Evolutionary conservation across 2,329 filamentous ascomycete species (phyloP), one percentile per base, ranked within the genome.

Genomic region (Periconia digitata): DNA sequence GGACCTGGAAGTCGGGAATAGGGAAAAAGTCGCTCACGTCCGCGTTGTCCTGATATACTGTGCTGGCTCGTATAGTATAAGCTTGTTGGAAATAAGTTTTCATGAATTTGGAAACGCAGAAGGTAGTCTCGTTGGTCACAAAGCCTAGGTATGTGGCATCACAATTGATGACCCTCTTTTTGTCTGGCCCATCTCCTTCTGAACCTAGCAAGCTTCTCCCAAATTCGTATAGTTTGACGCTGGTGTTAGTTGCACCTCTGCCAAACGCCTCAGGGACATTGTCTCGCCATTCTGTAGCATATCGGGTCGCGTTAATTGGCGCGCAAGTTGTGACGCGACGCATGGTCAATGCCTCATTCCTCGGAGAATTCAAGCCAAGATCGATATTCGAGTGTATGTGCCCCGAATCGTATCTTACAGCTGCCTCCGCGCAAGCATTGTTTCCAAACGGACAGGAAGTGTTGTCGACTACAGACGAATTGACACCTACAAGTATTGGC

Each of bases 291-390:
- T 24, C 39, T 7, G 53, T 58, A 2, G 56, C 40, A 40, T 62
- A 61, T 12, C 47, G 47, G 10, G 55, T 51, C 5, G 36, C 40
- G 16, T 27, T 17, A 4, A 62, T 49, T 10, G 57, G 57, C 6
- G 57, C 55, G 37, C 59, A 62, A 2, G 53, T 54, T 0, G 57
- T 59, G n/a, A 60, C 55, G 37, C 53, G 41, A 6, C 56, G 45
- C 20, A 62, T 44, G 2, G 49, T 47, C 3, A 62, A 20, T 7
- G 47, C 47, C 15, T 59, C 50, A 6, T 6, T 17, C 3, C 44
- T 20, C 12, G 52, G 56, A 36, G 37, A 46, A 29, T 62, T 62
- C 39, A 62, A 53, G 2, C 59, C 57, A 13, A 62, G 37, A 41
- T 62, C 51, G 3, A 46, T 36, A 29, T 50, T 53, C 2, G 55